Base-by-base conservation (phyloP, 2,329 filamentous ascomycete species). In the Arthrobotrys sphaeroides region DNA sequence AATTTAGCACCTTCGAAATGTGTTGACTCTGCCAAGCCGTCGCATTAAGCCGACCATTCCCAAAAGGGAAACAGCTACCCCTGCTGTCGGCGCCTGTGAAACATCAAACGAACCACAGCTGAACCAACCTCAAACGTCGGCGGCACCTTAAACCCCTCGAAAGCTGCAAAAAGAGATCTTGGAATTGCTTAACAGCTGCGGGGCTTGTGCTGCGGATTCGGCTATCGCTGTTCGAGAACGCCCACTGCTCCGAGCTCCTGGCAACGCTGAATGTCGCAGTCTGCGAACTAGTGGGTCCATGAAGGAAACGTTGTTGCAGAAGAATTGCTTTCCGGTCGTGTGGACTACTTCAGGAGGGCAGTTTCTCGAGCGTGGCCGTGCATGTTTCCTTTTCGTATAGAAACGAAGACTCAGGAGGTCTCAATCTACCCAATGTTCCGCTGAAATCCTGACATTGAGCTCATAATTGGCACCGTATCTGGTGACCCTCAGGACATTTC, bases 81-180 rank as follows among this genome's bases (percentile, higher is more conserved):
- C 72, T 59, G 72, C 38, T 36, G 38, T 26, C 64, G 64, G 64
- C 70, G 70, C 64, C 42, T 75, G 72, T 75, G 72, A 75, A 69
- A 75, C 72, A 64, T 75, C 65, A 33, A 53, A 60, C 59, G 57
- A 69, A 75, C 72, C 72, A 59, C 40, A 64, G 26, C 22, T 72
- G 67, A 64, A 62, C 67, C 65, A 72, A 42, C 20, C 47, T 75
- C 72, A 75, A 75, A 75, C 72, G 40, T 53, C 72, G 42, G 62
- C 62, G 57, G 64, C 53, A 69, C 18, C 70, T 59, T 68, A 18
- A 64, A 47, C 62, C 57, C 60, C 61, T 42, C 26, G 36, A 38
- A 47, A 24, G 36, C 40, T 33, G 38, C 20, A 16, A 47, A 36
- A 24, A 38, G 22, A 47, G 13, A 45, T 49, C 28, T 61, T 49